These are phyloP conservation scores for Rhizopogon rudus DNA, from an alignment of 768 basidiomycete genomes.

Conservation along the genomic window DNA sequence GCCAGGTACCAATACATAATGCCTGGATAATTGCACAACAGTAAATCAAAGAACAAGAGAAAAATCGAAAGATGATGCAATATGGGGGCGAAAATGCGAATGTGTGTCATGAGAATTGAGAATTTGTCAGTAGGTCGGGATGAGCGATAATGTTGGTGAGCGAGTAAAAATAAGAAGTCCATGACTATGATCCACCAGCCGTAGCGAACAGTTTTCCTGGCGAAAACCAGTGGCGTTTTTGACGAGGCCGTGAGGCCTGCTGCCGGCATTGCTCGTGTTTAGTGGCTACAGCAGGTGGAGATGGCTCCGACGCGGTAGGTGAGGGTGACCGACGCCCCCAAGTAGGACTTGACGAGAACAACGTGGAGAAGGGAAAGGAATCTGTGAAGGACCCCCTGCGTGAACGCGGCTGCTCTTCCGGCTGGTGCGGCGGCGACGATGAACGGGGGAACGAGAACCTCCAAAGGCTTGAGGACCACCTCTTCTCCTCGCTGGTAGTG, in stretches of 20 bases:
- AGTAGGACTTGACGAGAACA: constrained; percentile 26
- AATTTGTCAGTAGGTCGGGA: neutral
- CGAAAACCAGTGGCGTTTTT: constrained; percentile 51
- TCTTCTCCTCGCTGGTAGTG: constrained; percentile 26
- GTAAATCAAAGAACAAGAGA: neutral
- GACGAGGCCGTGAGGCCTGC: constrained; percentile 29
- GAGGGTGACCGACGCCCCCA: constrained; percentile 34
- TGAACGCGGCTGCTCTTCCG: constrained; percentile 23
- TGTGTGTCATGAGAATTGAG: constrained; percentile 12
- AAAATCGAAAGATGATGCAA: constrained; percentile 14
- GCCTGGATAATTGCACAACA: constrained; percentile 8
- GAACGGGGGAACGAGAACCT: constrained; percentile 30
- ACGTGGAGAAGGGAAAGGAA: constrained; percentile 44
- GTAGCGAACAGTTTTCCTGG: constrained; percentile 46
- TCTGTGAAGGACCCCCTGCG: constrained; percentile 27
- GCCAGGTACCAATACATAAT: constrained; percentile 29
- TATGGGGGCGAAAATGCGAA: constrained; percentile 12
- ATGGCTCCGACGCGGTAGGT: constrained; percentile 31
- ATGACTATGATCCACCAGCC: constrained; percentile 30
- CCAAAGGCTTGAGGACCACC: constrained; percentile 31
- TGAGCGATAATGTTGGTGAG: constrained; percentile 3
- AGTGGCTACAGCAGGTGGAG: constrained; percentile 23
- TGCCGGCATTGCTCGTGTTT: constrained; percentile 28
- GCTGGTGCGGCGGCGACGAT: constrained; percentile 22
- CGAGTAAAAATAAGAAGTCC: constrained; percentile 1